phyloP scores from a whole-genome alignment of 352 stramenopile genomes.

The Globisporangium emineosum region DNA sequence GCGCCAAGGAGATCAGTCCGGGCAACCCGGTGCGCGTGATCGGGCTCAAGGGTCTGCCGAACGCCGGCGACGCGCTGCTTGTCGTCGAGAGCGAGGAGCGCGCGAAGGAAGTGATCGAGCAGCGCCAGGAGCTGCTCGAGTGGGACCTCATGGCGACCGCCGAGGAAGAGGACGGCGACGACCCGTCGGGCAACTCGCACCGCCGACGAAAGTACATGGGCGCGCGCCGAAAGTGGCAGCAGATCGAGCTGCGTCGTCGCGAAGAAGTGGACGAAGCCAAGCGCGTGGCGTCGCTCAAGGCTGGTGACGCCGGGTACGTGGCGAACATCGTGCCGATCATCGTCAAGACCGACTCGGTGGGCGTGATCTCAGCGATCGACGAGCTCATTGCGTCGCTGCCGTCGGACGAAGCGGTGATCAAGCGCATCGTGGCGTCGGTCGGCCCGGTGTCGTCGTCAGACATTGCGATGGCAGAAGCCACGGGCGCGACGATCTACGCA shows the following conservation, averaged over 20 bases:
- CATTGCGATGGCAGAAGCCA: constrained; percentile 77
- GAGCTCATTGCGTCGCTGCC: constrained; percentile 77
- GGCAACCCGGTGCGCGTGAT: constrained; percentile 90
- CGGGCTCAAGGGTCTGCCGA: constrained; percentile 81
- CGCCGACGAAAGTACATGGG: constrained; percentile 55
- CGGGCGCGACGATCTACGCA: constrained; percentile 78
- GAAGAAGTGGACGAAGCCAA: constrained; percentile 67
- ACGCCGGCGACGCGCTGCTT: constrained; percentile 74
- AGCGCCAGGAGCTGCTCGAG: constrained; percentile 68
- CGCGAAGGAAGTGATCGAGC: constrained; percentile 74
- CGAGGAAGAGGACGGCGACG: constrained; percentile 51
- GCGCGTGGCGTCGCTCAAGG: constrained; percentile 62
- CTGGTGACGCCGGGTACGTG: constrained; percentile 83
- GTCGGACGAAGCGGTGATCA: constrained; percentile 64
- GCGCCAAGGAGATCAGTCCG: constrained; percentile 88
- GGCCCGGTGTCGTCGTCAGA: constrained; percentile 83
- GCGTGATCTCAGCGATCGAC: constrained; percentile 93
- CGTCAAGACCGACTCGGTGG: constrained; percentile 98
- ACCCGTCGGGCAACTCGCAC: constrained; percentile 11
- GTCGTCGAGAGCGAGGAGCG: constrained; percentile 69
- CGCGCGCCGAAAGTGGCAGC: constrained; percentile 50
- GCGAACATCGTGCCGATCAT: constrained; percentile 95
- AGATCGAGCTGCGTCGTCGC: constrained; percentile 66
- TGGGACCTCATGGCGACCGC: constrained; percentile 72
- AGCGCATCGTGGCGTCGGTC: constrained; percentile 82